Base-by-base conservation (phyloP, 2,329 filamentous ascomycete species). In the Cryoendolithus antarcticus region DNA sequence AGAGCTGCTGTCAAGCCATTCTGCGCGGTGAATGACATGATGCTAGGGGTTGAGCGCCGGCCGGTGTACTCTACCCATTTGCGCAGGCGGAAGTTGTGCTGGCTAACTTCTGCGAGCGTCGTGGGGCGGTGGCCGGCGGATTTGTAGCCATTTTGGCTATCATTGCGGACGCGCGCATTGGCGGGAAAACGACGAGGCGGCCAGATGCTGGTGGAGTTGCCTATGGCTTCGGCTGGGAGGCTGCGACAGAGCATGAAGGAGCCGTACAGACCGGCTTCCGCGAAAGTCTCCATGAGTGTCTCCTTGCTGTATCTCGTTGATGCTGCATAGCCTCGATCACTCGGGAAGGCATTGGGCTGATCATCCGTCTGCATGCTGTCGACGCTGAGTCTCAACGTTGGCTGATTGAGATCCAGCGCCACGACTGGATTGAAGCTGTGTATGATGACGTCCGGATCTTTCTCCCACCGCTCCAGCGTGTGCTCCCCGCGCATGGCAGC, bases 181-280 rank as follows among this genome's bases (percentile, higher is more conserved):
- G 80, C 72, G 0, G 85, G 86, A 9, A 94, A 72, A 1, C 66
- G 71, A 1, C 71, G 66, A 1, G 86, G 81, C 6, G 86, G 86
- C 86, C 86, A 94, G 7, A 86, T 60, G 44, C 41, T 53, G 47
- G 44, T 61, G 41, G 39, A 60, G 41, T 35, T 63, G 48, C 34
- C 58, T 42, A 47, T 64, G 48, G 47, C 63, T 40, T 41, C 59
- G 45, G 35, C 69, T 44, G 51, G 75, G 54, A 65, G 60, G 13
- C 62, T 55, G 4, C 71, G 70, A 9, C 81, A 74, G 4, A 86
- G 71, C 42, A 83, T 66, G 42, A 93, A 77, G 21, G 78, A 77
- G 49, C 74, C 80, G 53, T 74, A 77, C 12, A 84, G 65, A 41
- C 60, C 58, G 6, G 52, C 46, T n/a, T 56, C 48, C 1, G 56